A percentile compares a stretch with the other conserved stretches of the same genome.
phyloP scores from a whole-genome alignment of 352 stramenopile genomes.

The Phytopythium vexans region DNA sequence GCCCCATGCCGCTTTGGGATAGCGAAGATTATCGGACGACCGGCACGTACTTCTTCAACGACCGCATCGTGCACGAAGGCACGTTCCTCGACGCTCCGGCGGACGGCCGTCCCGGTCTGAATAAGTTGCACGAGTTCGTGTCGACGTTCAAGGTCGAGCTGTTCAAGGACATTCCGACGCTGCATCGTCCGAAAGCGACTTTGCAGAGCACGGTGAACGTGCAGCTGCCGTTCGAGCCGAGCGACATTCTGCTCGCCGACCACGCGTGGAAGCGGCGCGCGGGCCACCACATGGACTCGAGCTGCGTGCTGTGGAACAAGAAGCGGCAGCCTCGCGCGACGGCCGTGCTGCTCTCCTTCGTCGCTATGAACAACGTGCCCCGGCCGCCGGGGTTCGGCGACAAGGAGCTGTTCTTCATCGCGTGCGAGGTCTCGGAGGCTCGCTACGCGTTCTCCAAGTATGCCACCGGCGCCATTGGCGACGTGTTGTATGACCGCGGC shows the following conservation, averaged over 20 bases:
- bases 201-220: constrained; percentile 4
- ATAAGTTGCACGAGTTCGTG: no score
- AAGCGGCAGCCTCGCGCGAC: constrained; percentile 53
- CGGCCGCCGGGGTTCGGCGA: constrained; percentile 53
- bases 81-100: no score
- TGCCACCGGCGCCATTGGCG: constrained; percentile 46
- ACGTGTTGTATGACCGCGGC: constrained; percentile 25
- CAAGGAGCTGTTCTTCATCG: constrained; percentile 75
- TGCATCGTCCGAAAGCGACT: constrained; percentile 18
- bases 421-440: constrained; percentile 59
- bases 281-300: constrained; percentile 73
- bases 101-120: no score
- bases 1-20: constrained; percentile 33
- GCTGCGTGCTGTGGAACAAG: constrained; percentile 69
- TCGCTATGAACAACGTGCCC: constrained; percentile 26
- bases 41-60: constrained; percentile 57
- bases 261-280: constrained; percentile 62
- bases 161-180: no score
- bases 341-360: constrained; percentile 53
- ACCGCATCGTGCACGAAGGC: no score
- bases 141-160: no score
- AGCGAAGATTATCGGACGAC: constrained; percentile 20
- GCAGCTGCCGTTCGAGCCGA: constrained; percentile 32
- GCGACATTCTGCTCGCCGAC: constrained; percentile 44
- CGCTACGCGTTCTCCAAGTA: constrained; percentile 66